Evolutionary conservation across 2,329 filamentous ascomycete genomes (phyloP).

Genomic region (Blastomyces emzantsi): DNA sequence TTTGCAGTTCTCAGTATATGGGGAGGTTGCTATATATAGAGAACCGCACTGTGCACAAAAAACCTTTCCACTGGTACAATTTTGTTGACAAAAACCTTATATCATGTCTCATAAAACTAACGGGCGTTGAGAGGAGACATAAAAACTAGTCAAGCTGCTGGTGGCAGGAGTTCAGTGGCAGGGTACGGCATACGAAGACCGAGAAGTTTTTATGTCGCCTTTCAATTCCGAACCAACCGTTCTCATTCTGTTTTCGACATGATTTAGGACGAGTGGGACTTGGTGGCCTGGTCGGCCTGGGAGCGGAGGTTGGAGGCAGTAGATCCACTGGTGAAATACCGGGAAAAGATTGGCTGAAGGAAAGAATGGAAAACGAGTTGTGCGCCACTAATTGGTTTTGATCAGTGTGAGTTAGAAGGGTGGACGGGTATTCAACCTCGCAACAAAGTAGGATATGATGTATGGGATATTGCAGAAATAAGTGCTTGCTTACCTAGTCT

Average conservation of each 20-base stretch:
- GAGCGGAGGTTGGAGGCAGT: slow-evolving; percentile 81
- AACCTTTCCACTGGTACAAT: not conserved
- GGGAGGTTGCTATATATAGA: not conserved
- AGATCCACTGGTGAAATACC: slow-evolving; percentile 73
- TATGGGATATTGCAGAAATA: not conserved
- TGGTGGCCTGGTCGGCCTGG: slow-evolving; percentile 65
- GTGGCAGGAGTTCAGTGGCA: not conserved
- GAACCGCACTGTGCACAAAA: not conserved
- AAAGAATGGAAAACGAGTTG: slow-evolving; percentile 96
- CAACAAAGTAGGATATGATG: not conserved
- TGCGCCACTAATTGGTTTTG: slow-evolving; percentile 59
- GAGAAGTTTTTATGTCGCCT: not conserved
- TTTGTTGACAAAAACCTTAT: slow-evolving; percentile 6
- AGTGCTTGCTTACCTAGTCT: slow-evolving; percentile 65
- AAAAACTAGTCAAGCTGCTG: not conserved
- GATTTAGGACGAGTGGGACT: slow-evolving; percentile 53
- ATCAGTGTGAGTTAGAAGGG: slow-evolving; percentile 1
- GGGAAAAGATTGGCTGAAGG: slow-evolving; percentile 80
- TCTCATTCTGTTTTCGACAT: not conserved
- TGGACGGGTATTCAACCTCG: not conserved
- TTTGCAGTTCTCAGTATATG: slow-evolving; percentile 2
- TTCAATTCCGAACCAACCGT: not conserved
- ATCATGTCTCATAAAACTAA: slow-evolving; percentile 9
- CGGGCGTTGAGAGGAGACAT: slow-evolving; percentile 6
- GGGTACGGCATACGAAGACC: not conserved